Percentiles rank a stretch among this genome's conserved stretches.
phyloP scores from a whole-genome alignment of 768 basidiomycete genomes.

The Leccinum incarnatum region DNA sequence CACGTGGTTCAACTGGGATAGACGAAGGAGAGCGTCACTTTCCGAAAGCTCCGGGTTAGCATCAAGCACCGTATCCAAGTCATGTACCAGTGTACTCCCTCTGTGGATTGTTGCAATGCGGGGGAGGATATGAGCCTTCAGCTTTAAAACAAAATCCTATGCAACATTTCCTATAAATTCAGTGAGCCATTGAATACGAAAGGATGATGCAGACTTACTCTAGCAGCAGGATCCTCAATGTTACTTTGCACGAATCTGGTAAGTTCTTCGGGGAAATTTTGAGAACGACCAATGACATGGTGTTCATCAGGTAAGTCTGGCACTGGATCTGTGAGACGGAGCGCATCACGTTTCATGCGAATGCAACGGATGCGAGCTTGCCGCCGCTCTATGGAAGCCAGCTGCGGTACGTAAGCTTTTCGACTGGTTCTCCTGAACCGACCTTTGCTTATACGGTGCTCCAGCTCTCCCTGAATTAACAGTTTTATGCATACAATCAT shows the following conservation, averaged over 20 bases:
- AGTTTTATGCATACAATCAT: too few relatives aligned
- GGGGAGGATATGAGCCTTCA: constrained; percentile 10
- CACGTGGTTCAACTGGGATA: too few relatives aligned
- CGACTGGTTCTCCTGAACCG: too few relatives aligned
- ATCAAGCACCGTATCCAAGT: too few relatives aligned
- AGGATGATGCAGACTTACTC: background rate
- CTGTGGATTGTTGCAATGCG: too few relatives aligned
- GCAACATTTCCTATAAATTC: background rate
- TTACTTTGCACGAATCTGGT: background rate
- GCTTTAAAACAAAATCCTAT: background rate
- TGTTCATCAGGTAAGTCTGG: background rate
- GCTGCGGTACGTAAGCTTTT: background rate
- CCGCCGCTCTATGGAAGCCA: background rate
- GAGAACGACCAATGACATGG: background rate
- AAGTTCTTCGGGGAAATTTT: background rate
- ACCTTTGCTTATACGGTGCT: too few relatives aligned
- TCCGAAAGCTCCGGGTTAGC: too few relatives aligned
- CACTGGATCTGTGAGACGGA: background rate
- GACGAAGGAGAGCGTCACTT: too few relatives aligned
- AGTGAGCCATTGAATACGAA: background rate
- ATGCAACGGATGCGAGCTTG: background rate
- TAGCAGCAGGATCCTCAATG: background rate
- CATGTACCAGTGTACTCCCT: too few relatives aligned
- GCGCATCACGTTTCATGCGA: background rate
- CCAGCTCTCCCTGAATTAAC: too few relatives aligned